Evolutionary conservation across 805 yeast species (phyloP), one percentile per base, ranked within the genome.

Genomic region (Hyphopichia homilentoma): DNA sequence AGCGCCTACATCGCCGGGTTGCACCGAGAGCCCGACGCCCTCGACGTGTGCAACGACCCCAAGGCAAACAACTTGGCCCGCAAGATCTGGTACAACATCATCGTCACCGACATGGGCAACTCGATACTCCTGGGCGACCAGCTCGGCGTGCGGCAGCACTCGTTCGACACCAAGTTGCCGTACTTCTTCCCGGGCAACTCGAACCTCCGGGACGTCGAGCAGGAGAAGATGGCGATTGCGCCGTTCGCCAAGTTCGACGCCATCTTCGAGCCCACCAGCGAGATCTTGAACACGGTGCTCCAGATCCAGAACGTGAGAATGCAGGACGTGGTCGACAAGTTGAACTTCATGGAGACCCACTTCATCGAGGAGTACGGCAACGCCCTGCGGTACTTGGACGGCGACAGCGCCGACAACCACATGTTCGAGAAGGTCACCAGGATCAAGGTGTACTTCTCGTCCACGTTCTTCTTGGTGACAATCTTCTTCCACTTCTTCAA

Each of bases 1-100:
- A 77, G 81, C 81, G 84, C 81, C 0, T 67, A 75, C 33, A 68
- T 80, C 23, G 67, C 80, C 41, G 89, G 88, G 0, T 48, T 81
- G 16, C 80, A 81, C 48, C 65, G 87, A 43, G 88, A 81, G 41
- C 87, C 88, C 1, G 33, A 26, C 43, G 35, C 9, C 11, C 7
- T 8, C n/a, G n/a, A n/a, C n/a, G n/a, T n/a, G n/a, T n/a, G n/a
- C 21, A 28, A 31, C 21, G 51, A 46, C 27, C 45, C 38, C 14
- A 36, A 34, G 15, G 14, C 29, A 7, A 30, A 43, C 42, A 40
- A 51, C 29, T 40, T 59, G 21, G 39, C 51, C 35, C 34, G 65
- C 22, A 59, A 59, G 27, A 45, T 59, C 7, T 59, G 65, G 65
- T 45, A 38, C 23, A 45, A 34, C 24, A 32, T 56, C 15, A 31